Conservation (phyloP, 2,329 filamentous ascomycete species). For the Hypoxylon sp. region DNA sequence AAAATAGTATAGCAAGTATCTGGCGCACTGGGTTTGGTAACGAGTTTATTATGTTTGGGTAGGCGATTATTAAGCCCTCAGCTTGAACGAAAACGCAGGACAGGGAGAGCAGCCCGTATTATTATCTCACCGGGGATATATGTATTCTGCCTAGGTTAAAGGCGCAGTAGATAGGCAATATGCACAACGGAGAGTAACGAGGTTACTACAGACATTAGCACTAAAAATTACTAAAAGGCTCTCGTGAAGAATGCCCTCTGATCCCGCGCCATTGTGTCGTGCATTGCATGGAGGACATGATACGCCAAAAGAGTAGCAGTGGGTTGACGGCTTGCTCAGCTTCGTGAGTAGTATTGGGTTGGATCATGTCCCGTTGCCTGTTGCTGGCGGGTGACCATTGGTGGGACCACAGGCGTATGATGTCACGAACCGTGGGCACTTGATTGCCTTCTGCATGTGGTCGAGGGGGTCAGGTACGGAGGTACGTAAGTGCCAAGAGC, state of each 20-base stretch:
- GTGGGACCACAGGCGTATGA: constrained; percentile 40
- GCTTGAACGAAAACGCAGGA: constrained; percentile 17
- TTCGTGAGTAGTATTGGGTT: constrained; percentile 20
- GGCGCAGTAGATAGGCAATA: constrained; percentile 35
- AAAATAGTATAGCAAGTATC: constrained; percentile 11
- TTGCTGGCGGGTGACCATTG: constrained; percentile 41
- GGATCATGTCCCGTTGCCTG: constrained; percentile 22
- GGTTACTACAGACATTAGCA: constrained; percentile 28
- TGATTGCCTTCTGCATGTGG: constrained; percentile 41
- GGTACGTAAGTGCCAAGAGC: constrained; percentile 34
- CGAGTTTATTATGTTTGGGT: constrained; percentile 23
- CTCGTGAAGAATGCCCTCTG: constrained; percentile 29
- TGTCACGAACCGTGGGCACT: constrained; percentile 39
- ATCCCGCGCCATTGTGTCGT: constrained; percentile 35
- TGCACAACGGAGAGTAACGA: constrained; percentile 18
- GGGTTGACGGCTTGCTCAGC: constrained; percentile 13
- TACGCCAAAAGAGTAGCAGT: constrained; percentile 41
- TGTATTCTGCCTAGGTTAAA: constrained; percentile 33
- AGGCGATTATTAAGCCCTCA: constrained; percentile 16
- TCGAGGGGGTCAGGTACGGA: constrained; percentile 12
- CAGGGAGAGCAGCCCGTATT: constrained; percentile 26
- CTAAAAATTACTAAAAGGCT: constrained; percentile 37
- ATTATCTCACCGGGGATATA: constrained; percentile 35
- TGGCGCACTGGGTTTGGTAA: constrained; percentile 17
- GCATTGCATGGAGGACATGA: constrained; percentile 38